Conservation (phyloP, 768 basidiomycete genomes). For the Tricholoma flavovirens region DNA sequence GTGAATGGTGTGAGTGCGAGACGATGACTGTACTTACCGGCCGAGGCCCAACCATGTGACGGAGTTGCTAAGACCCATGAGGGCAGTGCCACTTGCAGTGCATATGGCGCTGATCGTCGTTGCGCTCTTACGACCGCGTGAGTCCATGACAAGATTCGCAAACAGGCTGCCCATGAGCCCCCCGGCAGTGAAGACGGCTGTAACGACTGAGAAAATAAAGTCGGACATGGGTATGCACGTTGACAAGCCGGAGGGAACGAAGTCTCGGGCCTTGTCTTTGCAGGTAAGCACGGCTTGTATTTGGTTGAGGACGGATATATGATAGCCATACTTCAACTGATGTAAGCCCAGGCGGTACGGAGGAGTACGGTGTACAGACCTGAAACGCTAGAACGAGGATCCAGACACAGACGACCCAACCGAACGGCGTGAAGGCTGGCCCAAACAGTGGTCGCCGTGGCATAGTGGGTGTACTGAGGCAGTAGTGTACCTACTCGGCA, state of each 20-base stretch:
- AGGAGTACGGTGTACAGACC: constrained; percentile 18
- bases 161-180: constrained; percentile 74
- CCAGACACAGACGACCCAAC: constrained; percentile 66
- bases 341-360: constrained; percentile 1
- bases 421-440: constrained; percentile 49
- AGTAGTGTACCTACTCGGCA: too few relatives aligned
- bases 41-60: constrained; percentile 55
- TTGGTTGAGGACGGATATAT: constrained; percentile 88
- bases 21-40: constrained; percentile 38
- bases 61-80: constrained; percentile 64
- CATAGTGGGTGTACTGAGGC: constrained; percentile 10
- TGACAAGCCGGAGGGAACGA: constrained; percentile 39
- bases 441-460: constrained; percentile 3
- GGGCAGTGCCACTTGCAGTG: constrained; percentile 49
- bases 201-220: constrained; percentile 74
- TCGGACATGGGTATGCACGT: constrained; percentile 79
- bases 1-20: neutral
- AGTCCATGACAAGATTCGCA: constrained; percentile 66
- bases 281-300: constrained; percentile 78
- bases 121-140: constrained; percentile 65
- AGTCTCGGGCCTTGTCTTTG: constrained; percentile 25
- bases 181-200: constrained; percentile 81
- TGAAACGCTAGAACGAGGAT: constrained; percentile 58
- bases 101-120: constrained; percentile 52
- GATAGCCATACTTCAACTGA: constrained; percentile 71